Conservation (phyloP, 2,329 filamentous ascomycete genomes). For the Xylariaceae sp. region DNA sequence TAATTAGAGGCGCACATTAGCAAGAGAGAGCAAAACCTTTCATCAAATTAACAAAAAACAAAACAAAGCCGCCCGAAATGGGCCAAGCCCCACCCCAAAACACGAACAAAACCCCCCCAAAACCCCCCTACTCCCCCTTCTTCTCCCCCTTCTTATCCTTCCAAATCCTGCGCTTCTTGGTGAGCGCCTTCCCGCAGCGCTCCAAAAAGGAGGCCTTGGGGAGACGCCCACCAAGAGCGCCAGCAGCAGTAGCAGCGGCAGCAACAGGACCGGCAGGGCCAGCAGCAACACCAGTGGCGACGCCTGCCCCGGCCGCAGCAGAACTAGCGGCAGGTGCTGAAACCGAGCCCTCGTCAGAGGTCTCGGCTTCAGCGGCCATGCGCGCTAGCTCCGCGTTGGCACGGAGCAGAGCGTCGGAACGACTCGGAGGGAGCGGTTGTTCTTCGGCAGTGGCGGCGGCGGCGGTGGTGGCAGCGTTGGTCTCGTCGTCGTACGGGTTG, state of each 20-base stretch:
- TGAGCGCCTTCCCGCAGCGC: constrained; percentile 14
- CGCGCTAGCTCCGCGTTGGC: background rate
- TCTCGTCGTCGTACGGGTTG: background rate
- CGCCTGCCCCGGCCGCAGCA: no score
- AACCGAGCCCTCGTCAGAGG: background rate
- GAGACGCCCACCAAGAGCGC: no score
- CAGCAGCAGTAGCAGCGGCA: no score
- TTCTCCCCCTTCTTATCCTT: constrained; percentile 3
- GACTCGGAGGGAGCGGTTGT: background rate
- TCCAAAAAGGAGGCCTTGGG: constrained; percentile 6
- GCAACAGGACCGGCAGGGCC: no score
- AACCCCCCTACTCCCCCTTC: no score
- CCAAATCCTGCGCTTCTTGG: constrained; percentile 24
- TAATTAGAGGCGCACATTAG: no score
- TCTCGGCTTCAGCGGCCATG: background rate
- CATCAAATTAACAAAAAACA: no score
- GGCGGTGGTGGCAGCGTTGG: no score
- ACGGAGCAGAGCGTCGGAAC: background rate
- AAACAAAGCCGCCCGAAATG: no score
- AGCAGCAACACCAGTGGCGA: background rate
- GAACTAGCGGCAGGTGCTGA: background rate
- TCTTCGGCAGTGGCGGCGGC: background rate
- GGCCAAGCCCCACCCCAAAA: no score
- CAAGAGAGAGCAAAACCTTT: no score
- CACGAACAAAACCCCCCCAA: no score